Base-by-base conservation (phyloP, 495 filamentous ascomycete species). In the Sabuloglossum arenarium region DNA sequence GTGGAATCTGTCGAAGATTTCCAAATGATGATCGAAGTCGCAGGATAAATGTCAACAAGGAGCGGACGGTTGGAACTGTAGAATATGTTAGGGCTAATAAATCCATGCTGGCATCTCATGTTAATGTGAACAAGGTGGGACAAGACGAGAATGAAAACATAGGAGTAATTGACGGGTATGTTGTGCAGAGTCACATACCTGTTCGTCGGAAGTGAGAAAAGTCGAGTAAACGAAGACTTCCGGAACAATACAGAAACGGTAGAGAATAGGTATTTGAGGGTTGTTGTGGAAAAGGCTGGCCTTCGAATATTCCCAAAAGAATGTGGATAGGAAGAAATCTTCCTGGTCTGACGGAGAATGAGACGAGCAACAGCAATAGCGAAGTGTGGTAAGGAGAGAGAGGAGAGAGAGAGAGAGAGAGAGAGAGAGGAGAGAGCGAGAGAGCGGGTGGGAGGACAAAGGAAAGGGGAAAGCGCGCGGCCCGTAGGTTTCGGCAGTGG, bases 251-350 rank as follows among this genome's bases (percentile, higher is more conserved):
- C 4, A 1, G 47, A 51, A 51, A 51, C 45, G 19, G 45, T 16
- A 6, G 45, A 49, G 45, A 49, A 28, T 49, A 49, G 45, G 45
- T 49, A 49, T 24, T 49, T 49, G 45, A 9, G 19, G 45, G 3
- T 24, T 24, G 9, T 51, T 28, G 47, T 3, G 27, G 27, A 3
- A n/a, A 51, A 51, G 11, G 47, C 16, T 29, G 23, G 47, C 16
- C 23, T 30, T 51, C 24, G 23, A 27, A 30, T 8, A 27, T 51
- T 30, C 47, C 47, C 47, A 51, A 51, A 51, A 51, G 47, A 51
- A 51, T 51, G 47, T 51, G 47, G 47, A 8, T 51, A 51, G 47
- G 47, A 51, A 51, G 47, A 30, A 51, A 51, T 51, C 47, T 51
- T 51, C 47, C 47, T 51, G 47, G 47, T 51, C 47, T 21, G 47